Base-by-base conservation (phyloP, 169 alveolate genomes). In the Cryptosporidium sp. region DNA sequence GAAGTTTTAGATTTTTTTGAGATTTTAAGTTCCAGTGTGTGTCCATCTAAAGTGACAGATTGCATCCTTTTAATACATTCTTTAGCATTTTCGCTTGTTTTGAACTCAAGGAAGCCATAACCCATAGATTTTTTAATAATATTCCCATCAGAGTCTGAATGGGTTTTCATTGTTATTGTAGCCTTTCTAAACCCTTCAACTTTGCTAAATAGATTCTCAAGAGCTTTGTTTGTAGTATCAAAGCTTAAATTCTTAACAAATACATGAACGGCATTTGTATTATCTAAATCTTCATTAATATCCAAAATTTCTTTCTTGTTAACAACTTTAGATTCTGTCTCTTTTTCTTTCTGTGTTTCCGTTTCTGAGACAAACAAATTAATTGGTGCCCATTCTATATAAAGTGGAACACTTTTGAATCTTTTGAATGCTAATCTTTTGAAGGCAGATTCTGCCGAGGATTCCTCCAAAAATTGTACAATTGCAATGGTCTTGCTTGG, bases 341-440 rank as follows among this genome's bases (percentile, higher is more conserved):
- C 10, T 21, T 21, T 26, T 26, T 48, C 14, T 10, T 35, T 33
- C 5, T 62, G 61, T 4, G 6, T 42, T n/a, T 37, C 80, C 9
- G 67, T 26, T 8, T 31, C 86, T 31, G 80, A 42, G 72, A 67
- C 85, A 84, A 93, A 93, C 26, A 94, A 61, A 31, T 86, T 73
- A 31, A 89, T 53, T 1, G 98, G 98, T n/a, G 98, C 98, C 97
- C 97, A 96, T 84, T 96, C 98, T 10, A 97, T 87, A 87, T 95
- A 96, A 21, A 97, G 70, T 2, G 99, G 99, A 44, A 95, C 93
- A 73, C 93, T 87, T 56, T 93, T 93, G 87, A 94, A 94, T 71
- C 96, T 86, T 44, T 89, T 92, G 89, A 96, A 97, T 18, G 98
- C 95, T 35, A 96, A 87, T 39, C 93, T 93, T 71, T 93, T 93